Evolutionary conservation across 2,329 filamentous ascomycete species (phyloP).

Genomic region (Fusarium musae): DNA sequence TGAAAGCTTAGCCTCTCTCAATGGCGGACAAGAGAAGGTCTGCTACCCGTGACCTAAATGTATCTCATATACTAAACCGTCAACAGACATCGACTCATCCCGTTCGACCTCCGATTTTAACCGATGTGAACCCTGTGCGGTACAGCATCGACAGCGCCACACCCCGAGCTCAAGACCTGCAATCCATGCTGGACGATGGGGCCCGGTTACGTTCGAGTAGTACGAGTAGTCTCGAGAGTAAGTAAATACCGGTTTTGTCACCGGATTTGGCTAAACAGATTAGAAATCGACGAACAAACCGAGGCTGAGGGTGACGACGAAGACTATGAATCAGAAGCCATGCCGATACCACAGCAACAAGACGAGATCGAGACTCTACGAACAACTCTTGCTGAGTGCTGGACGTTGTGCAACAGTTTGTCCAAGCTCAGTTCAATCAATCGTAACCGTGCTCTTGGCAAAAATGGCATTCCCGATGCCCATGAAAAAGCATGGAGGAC

Average conservation of each 20-base stretch:
- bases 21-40: slow-evolving; percentile 42
- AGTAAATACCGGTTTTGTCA: slow-evolving; percentile 37
- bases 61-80: slow-evolving; percentile 8
- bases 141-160: slow-evolving; percentile 78
- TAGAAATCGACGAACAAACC: slow-evolving; percentile 68
- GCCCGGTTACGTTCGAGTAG: slow-evolving; percentile 71
- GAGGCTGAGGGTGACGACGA: slow-evolving; percentile 66
- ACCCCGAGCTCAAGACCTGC: slow-evolving; percentile 83
- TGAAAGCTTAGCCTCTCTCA: slow-evolving; percentile 45
- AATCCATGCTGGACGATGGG: slow-evolving; percentile 73
- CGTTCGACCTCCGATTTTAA: slow-evolving; percentile 78
- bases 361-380: slow-evolving; percentile 75
- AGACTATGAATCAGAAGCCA: slow-evolving; percentile 58
- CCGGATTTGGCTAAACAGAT: slow-evolving; percentile 21
- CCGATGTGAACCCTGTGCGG: slow-evolving; percentile 72
- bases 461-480: slow-evolving; percentile 76
- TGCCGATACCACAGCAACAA: slow-evolving; percentile 58
- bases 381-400: slow-evolving; percentile 85
- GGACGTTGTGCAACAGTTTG: slow-evolving; percentile 92
- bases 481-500: slow-evolving; percentile 93
- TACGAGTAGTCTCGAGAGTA: slow-evolving; percentile 82
- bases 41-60: neutral
- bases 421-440: slow-evolving; percentile 87
- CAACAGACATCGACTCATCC: slow-evolving; percentile 48
- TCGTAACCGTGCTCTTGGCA: slow-evolving; percentile 80